Percentiles rank a stretch among this genome's conserved stretches.
Evolutionary conservation across 441 rosid species (phyloP).

Genomic region (Capsella rubella): DNA sequence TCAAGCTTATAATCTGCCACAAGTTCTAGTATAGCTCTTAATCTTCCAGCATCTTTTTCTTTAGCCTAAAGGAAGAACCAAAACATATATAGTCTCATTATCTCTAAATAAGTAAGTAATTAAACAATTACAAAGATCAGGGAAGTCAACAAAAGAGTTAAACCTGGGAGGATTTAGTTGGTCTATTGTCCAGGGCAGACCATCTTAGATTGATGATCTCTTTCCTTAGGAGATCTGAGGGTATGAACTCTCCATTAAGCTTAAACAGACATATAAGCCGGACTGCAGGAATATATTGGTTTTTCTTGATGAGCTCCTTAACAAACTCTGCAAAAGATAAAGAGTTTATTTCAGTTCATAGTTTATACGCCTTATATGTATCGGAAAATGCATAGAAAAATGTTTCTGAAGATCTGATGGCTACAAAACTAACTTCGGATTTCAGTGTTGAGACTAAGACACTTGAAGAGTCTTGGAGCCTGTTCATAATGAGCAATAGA

Average conservation of each 20-base stretch:
- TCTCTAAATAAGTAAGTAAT: constrained; percentile 3
- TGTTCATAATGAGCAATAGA: constrained; percentile 34
- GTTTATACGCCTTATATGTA: background rate
- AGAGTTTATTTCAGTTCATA: background rate
- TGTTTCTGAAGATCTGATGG: background rate
- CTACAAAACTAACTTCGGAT: constrained; percentile 32
- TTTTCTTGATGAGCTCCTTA: constrained; percentile 8
- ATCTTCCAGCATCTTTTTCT: constrained; percentile 31
- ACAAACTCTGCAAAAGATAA: constrained; percentile 33
- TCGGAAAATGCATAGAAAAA: background rate
- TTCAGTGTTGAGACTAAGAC: constrained; percentile 18
- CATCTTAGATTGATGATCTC: constrained; percentile 28
- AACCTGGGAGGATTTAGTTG: constrained; percentile 22
- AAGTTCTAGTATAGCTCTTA: constrained; percentile 39
- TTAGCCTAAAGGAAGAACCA: constrained; percentile 22
- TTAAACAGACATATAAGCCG: constrained; percentile 30
- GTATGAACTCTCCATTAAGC: constrained; percentile 6
- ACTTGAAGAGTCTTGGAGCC: constrained; percentile 26
- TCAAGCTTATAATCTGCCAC: constrained; percentile 36
- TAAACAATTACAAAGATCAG: background rate
- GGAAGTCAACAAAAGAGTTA: constrained; percentile 7
- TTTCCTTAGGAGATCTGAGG: constrained; percentile 27
- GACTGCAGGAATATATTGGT: constrained; percentile 29
- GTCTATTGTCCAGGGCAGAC: constrained; percentile 11
- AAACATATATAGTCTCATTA: background rate